Evolutionary conservation across 805 yeast species (phyloP), one percentile per base, ranked within the genome.

Genomic region (Teunomyces barrocoloradensis): DNA sequence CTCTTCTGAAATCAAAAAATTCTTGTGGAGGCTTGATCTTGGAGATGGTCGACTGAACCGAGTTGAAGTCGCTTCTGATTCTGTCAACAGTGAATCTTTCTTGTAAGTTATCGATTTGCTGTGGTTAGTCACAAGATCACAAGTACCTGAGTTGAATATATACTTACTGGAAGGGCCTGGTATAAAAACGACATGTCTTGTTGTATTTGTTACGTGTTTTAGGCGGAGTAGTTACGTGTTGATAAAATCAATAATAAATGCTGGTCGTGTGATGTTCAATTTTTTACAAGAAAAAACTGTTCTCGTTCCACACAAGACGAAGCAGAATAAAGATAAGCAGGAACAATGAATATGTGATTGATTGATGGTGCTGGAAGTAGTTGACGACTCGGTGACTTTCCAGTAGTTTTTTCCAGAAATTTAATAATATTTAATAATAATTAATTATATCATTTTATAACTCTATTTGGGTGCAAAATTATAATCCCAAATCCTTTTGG

Each of bases 11-110:
- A 65, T 94, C 97, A 62, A 94, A 89, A 64, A 94, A 94, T 65
- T 94, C 99, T 67, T 86, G 94, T 36, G 95, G 91, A 32, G 97
- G 89, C 62, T 87, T 85, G 51, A 94, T 67, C 58, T 87, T 80
- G 42, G 94, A 69, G 52, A 90, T 73, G 53, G 84, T 80, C 33
- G 76, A 60, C 61, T 85, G 89, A 43, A 92, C 56, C 2, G 82
- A 55, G 34, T 68, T 52, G 34, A 57, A 50, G 45, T 63, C 66
- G 32, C 52, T 50, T 44, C 52, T 58, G 53, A 62, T 51, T 25
- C 63, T 51, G 29, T 61, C 65, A 35, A 57, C 49, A 45, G 51
- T 60, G 48, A 62, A 57, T 43, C 65, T 53, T 37, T 62, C 65
- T 13, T 56, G 50, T 29, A 58, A 48, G 41, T 44, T 45, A 48